Conservation (phyloP, 75 land plant species). For the Larix kaempferi region DNA sequence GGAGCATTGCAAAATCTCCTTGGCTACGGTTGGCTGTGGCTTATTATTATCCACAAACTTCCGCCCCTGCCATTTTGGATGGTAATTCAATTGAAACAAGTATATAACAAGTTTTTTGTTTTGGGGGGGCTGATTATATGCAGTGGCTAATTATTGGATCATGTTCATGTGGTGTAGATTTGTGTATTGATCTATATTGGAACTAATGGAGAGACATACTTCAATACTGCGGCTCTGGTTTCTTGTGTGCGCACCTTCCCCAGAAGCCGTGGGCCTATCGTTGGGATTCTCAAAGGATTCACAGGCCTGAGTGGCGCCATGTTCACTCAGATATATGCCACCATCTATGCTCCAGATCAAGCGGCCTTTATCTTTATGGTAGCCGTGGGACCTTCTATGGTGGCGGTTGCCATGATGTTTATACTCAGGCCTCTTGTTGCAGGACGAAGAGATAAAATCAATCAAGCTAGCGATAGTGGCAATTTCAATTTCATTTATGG, state of each 20-base stretch:
- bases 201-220: constrained; percentile 93
- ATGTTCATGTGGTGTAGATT: constrained; percentile 27
- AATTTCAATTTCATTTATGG: constrained; percentile 63
- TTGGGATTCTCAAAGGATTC: constrained; percentile 92
- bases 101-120: no score
- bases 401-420: constrained; percentile 66
- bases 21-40: constrained; percentile 92
- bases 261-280: constrained; percentile 75
- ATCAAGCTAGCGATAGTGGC: constrained; percentile 13
- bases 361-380: constrained; percentile 86
- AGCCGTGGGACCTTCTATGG: constrained; percentile 83
- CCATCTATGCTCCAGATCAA: constrained; percentile 75
- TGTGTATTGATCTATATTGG: constrained; percentile 79
- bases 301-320: constrained; percentile 93
- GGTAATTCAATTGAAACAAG: constrained; percentile 23
- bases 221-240: constrained; percentile 87
- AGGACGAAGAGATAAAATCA: constrained; percentile 40
- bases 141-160: no score
- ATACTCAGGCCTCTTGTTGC: constrained; percentile 72
- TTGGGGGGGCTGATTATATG: no score
- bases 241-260: constrained; percentile 92
- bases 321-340: constrained; percentile 68
- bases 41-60: constrained; percentile 53
- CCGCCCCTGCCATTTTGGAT: constrained; percentile 64
- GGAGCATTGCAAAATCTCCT: constrained; percentile 75